Evolutionary conservation across 176 grass and related monocot genomes (phyloP).

Genomic region (Aegilops bicornis): DNA sequence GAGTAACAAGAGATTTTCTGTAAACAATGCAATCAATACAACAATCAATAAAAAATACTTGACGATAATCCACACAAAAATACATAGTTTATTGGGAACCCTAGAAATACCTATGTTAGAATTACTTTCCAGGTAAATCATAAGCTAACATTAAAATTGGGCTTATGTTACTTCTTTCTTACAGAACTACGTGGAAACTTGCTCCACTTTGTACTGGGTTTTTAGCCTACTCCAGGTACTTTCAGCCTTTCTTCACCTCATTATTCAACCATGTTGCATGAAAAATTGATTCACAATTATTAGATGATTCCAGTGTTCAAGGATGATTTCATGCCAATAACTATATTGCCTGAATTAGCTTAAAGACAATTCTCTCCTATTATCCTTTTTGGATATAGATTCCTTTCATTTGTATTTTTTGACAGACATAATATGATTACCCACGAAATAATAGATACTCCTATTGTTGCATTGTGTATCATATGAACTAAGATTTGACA

Average conservation of each 20-base stretch:
- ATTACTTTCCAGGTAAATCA: background rate
- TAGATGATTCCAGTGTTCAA: background rate
- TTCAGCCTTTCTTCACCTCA: background rate
- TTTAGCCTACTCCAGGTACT: conserved; percentile 70
- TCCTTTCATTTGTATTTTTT: background rate
- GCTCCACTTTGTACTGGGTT: conserved; percentile 70
- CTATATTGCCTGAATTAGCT: background rate
- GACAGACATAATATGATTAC: too few relatives aligned
- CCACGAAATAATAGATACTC: background rate
- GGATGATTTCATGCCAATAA: background rate
- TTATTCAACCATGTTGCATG: background rate
- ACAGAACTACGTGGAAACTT: conserved; percentile 59
- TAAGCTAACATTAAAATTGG: background rate
- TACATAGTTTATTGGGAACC: too few relatives aligned
- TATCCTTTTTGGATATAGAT: background rate
- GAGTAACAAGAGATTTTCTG: too few relatives aligned
- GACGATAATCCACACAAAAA: too few relatives aligned
- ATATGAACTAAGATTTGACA: background rate
- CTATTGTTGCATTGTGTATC: background rate
- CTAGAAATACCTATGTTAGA: too few relatives aligned
- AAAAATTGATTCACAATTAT: background rate
- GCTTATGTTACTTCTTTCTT: background rate
- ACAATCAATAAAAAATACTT: too few relatives aligned
- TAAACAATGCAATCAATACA: too few relatives aligned
- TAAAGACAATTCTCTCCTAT: background rate